Percentiles rank a stretch among this genome's conserved stretches.
These are phyloP conservation scores for Thozetella sp. DNA, from an alignment of 495 filamentous ascomycete genomes.

Conservation along the genomic window DNA sequence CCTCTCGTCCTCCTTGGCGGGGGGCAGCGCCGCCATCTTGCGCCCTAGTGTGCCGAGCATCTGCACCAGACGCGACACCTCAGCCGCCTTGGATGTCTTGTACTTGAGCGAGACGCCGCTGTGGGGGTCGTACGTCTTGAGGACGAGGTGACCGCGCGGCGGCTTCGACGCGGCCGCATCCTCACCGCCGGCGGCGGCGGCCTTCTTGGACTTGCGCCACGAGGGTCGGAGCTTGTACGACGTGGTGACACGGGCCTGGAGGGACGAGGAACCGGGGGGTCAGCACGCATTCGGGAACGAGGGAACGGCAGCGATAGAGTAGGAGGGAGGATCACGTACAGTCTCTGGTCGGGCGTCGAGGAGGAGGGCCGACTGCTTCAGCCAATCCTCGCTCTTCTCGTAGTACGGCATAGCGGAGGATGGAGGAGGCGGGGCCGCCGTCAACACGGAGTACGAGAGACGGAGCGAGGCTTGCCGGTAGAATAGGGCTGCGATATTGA, in stretches of 20 bases:
- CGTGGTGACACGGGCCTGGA: constrained; percentile 80
- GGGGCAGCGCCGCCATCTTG: constrained; percentile 62
- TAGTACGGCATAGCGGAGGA: constrained; percentile 47
- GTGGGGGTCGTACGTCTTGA: constrained; percentile 89
- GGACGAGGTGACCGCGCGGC: constrained; percentile 64
- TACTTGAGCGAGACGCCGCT: constrained; percentile 88
- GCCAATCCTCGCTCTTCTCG: constrained; percentile 56
- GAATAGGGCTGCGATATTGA: not conserved
- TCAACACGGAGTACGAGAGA: not conserved
- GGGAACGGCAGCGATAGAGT: constrained; percentile 5
- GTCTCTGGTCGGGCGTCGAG: constrained; percentile 46
- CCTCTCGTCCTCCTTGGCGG: constrained; percentile 30
- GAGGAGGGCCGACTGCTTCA: constrained; percentile 48
- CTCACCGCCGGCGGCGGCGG: constrained; percentile 5
- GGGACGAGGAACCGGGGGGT: constrained; percentile 11
- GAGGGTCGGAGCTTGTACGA: constrained; percentile 72
- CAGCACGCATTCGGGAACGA: constrained; percentile 7
- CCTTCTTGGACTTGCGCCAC: constrained; percentile 23
- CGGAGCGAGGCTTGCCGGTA: not conserved
- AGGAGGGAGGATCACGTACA: constrained; percentile 24
- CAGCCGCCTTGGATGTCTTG: constrained; percentile 84
- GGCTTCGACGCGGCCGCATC: constrained; percentile 10
- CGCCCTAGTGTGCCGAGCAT: constrained; percentile 69
- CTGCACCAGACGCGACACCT: constrained; percentile 80
- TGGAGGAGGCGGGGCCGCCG: not conserved